Base-by-base conservation (phyloP, 2,329 filamentous ascomycete genomes). In the Lasiodiplodia sp. region DNA sequence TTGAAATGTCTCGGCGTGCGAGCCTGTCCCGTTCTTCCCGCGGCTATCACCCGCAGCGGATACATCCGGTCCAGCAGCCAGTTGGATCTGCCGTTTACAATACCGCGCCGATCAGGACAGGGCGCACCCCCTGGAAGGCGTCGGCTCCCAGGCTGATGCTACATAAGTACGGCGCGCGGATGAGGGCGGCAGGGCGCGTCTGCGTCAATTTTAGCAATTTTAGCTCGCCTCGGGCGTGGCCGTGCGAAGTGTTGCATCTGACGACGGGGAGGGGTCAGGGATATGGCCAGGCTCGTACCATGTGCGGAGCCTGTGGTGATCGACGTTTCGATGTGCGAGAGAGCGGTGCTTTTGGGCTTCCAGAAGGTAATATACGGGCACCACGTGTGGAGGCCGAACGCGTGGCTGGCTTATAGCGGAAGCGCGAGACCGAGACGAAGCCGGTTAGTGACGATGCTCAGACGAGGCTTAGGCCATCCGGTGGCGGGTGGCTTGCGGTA, bases 191-290 rank as follows among this genome's bases (percentile, higher is more conserved):
- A 64, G 40, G 60, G 28, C 60, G 38, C 60, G 14, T 52, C 23
- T 64, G 60, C 60, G 60, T 38, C 60, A 64, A 64, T 64, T 64
- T 28, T 49, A 38, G 60, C 60, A 64, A 64, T 64, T 64, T 28
- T 49, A 38, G 60, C 44, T 52, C 44, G 60, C 31, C 6, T 51
- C 58, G 58, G 28, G 16, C 58, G 51, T 47, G 28, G 38, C 28
- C 44, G 37, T 53, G 60, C 60, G 51, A 49, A 64, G 37, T 52
- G 60, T 64, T 31, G 60, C 60, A 64, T 47, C 60, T 64, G 60
- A 64, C 60, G 60, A 37, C 60, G 16, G 60, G 60, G 31, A 64
- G 34, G 47, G 38, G 25, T 52, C 28, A 52, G 52, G 58, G 58
- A 47, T 63, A 63, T n/a, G 58, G 21, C 37, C 49, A 25, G 58